Percentiles rank a stretch among this genome's conserved stretches.
Conservation (phyloP, 2,329 filamentous ascomycete species). For the Trichocomaceae sp. region DNA sequence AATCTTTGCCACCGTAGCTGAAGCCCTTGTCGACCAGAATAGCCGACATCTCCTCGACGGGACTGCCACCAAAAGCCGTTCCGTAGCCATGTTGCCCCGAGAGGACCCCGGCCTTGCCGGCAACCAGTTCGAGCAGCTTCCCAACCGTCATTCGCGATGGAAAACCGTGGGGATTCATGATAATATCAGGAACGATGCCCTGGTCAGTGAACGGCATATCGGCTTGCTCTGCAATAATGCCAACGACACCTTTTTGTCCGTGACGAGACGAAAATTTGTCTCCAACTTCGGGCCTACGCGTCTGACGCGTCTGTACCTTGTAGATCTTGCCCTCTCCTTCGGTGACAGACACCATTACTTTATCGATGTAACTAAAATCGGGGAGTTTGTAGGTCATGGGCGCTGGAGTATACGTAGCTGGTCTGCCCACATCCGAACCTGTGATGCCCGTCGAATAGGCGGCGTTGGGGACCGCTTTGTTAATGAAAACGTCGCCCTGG, state of each 20-base stretch:
- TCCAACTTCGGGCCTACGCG: conserved; percentile 84
- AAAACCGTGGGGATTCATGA: conserved; percentile 99
- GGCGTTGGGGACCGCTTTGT: conserved; percentile 80
- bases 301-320: conserved; percentile 96
- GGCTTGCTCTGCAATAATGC: conserved; percentile 92
- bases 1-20: conserved; percentile 95
- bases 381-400: conserved; percentile 68
- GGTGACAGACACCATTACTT: conserved; percentile 86
- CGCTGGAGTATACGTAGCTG: conserved; percentile 31
- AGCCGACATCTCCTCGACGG: conserved; percentile 80
- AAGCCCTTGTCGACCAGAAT: conserved; percentile 84
- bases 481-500: conserved; percentile 77
- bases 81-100: conserved; percentile 84
- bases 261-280: conserved; percentile 99
- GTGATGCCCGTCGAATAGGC: conserved; percentile 62
- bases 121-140: conserved; percentile 90
- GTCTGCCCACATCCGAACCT: conserved; percentile 52
- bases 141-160: conserved; percentile 99
- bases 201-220: conserved; percentile 93
- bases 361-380: conserved; percentile 86
- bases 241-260: conserved; percentile 95
- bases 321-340: conserved; percentile 80
- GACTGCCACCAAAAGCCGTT: conserved; percentile 76
- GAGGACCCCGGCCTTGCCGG: conserved; percentile 86
- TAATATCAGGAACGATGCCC: conserved; percentile 92